Base-by-base conservation (phyloP, 2,329 filamentous ascomycete species). In the Ophiosphaerella narmari region DNA sequence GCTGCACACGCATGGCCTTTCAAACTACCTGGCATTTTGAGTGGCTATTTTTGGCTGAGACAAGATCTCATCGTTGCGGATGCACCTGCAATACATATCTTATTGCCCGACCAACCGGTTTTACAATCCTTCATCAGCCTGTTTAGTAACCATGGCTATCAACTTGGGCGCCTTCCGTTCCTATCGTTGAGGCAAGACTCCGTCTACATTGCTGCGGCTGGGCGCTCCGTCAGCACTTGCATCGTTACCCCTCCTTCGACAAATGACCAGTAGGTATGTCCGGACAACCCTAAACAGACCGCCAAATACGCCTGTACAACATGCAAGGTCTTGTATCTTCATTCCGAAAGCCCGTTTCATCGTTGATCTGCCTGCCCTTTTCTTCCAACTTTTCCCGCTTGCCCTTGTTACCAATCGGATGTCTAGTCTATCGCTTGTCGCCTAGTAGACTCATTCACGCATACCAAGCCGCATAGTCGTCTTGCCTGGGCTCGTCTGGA, bases 11-110 rank as follows among this genome's bases (percentile, higher is more conserved):
- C 60, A 59, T 59, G 48, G 35, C 44, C 35, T 45, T 53, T 55
- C 48, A 48, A 33, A 38, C 41, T 39, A 39, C 51, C 46, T 43
- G 41, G 49, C 51, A 55, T 46, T 55, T 50, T 46, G 47, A 51
- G 56, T 50, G 54, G 52, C 57, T 63, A 62, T 62, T 58, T 57
- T 57, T 54, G 56, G 62, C 48, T 52, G 40, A 54, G 52, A 55
- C 48, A 50, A 40, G 60, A 60, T 59, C 55, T 53, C 52, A 60
- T 62, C 54, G 53, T 50, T 53, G 45, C 26, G 39, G 52, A 39
- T 52, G 45, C 44, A 51, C 44, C 48, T 52, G 52, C 35, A 50
- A 43, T 45, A 58, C 46, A 24, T 46, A 36, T 43, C 46, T 55
- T 55, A 50, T 52, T 54, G 50, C 54, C 41, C 52, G 43, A 41